Base-by-base conservation (phyloP, 257 asterid species). In the Cordia subcordata region DNA sequence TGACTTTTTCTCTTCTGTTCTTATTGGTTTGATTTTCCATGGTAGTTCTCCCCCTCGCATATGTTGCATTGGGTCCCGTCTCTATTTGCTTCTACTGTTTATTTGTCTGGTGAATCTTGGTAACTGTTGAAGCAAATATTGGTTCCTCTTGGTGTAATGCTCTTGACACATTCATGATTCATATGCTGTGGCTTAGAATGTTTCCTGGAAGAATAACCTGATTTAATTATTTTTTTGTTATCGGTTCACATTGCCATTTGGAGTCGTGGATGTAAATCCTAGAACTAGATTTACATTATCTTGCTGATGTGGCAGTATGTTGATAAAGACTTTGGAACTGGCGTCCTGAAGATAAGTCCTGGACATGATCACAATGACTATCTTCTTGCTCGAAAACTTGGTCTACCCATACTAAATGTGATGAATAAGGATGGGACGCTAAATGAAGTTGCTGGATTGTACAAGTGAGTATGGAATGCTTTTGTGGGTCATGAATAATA, bases 351-450 rank as follows among this genome's bases (percentile, higher is more conserved):
- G 83, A 93, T 93, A 69, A 93, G 99, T 81, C 99, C 99, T 63
- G 99, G 99, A 42, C 99, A 93, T 70, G 99, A 93, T 74, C 99
- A 93, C 79, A 93, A 84, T 66, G 99, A 93, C 73, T 93, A 93
- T 72, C 96, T 93, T 65, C 97, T 93, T 68, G 97, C 97, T 60
- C 90, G 96, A 57, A 93, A 93, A 79, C 95, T 93, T 69, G 99
- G 99, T 62, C 96, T 93, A 78, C 97, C 97, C 54, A 86, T 93
- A 70, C 99, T 93, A 32, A 93, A 82, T 81, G 85, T 93, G 81
- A 93, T 93, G 97, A 93, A 93, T 77, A 88, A 93, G 74, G 97
- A 93, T 60, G 99, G 96, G 75, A 93, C 99, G 6, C 77, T 93
- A 18, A 93, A 93, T 65, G 95, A 93, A 63, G 90, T 93, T 66